Evolutionary conservation across 768 basidiomycete species (phyloP).

Genomic region (Nidularia sp.): DNA sequence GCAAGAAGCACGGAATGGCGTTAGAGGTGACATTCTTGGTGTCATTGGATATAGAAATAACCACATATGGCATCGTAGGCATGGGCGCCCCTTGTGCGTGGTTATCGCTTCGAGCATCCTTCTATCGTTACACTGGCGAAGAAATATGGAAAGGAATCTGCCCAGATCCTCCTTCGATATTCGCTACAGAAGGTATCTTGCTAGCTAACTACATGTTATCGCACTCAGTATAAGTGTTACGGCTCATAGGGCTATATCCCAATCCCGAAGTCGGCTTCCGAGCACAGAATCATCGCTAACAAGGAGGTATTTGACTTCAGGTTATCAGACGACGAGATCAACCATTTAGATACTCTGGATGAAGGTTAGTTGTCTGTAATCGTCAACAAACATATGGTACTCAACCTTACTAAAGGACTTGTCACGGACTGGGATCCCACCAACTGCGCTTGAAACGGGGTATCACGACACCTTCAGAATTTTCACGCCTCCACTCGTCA

Average conservation of each 20-base stretch:
- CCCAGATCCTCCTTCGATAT: constrained; percentile 66
- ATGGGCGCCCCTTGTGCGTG: constrained; percentile 71
- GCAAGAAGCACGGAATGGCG: constrained; percentile 50
- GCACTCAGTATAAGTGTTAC: not conserved
- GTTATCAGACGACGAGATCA: constrained; percentile 45
- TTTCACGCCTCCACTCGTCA: no score
- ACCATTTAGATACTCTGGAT: constrained; percentile 46
- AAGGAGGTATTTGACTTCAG: constrained; percentile 61
- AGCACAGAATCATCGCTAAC: constrained; percentile 53
- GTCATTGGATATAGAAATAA: not conserved
- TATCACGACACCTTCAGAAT: no score
- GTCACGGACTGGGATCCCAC: constrained; percentile 39
- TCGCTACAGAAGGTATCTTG: constrained; percentile 66
- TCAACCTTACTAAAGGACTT: constrained; percentile 18
- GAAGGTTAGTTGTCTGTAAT: constrained; percentile 29
- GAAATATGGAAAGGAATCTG: constrained; percentile 53
- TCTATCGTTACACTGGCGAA: constrained; percentile 39
- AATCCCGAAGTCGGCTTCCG: constrained; percentile 59
- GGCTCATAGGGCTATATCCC: constrained; percentile 48
- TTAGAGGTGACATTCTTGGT: constrained; percentile 46
- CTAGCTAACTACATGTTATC: not conserved
- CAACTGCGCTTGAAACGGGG: constrained; percentile 8
- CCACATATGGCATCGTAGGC: constrained; percentile 33
- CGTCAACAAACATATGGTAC: not conserved
- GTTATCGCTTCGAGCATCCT: constrained; percentile 60